phyloP scores from a whole-genome alignment of 768 basidiomycete species.

The Rhodotorula paludigena region DNA sequence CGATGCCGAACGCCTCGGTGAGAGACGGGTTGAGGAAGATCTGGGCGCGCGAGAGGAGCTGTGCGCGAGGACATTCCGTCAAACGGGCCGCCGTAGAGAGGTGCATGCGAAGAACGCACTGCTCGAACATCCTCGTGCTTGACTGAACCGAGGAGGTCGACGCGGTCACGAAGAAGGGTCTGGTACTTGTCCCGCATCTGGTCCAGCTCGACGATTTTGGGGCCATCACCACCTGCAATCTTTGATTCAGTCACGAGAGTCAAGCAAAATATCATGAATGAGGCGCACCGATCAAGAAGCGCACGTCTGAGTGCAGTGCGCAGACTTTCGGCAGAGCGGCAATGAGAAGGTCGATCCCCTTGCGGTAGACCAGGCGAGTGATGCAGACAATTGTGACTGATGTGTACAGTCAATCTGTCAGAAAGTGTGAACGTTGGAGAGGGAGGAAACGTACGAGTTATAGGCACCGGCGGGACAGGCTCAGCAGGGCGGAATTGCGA shows the following conservation, averaged over 20 bases:
- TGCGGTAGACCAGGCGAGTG: constrained; percentile 85
- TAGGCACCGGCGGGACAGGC: constrained; percentile 51
- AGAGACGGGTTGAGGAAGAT: constrained; percentile 94
- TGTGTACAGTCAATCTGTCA: too few relatives aligned
- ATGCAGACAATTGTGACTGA: constrained; percentile 89
- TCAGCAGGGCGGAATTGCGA: constrained; percentile 73
- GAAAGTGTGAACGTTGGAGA: neutral
- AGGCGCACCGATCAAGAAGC: constrained; percentile 72
- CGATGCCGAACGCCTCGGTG: constrained; percentile 94
- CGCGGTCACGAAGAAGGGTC: constrained; percentile 71
- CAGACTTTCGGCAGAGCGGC: constrained; percentile 89
- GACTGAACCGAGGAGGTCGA: constrained; percentile 80
- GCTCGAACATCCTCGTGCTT: constrained; percentile 74
- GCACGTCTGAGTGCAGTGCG: constrained; percentile 72
- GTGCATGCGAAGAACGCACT: constrained; percentile 51
- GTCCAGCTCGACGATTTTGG: constrained; percentile 85
- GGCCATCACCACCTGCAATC: constrained; percentile 79
- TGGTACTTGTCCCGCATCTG: constrained; percentile 88
- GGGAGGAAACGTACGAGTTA: constrained; percentile 12
- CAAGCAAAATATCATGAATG: neutral
- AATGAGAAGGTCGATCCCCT: constrained; percentile 91
- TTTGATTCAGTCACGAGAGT: constrained; percentile 3
- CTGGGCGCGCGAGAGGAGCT: constrained; percentile 80
- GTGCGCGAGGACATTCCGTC: neutral
- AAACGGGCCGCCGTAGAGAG: neutral